Conservation (phyloP, 768 basidiomycete genomes). For the Suillus alpinus region DNA sequence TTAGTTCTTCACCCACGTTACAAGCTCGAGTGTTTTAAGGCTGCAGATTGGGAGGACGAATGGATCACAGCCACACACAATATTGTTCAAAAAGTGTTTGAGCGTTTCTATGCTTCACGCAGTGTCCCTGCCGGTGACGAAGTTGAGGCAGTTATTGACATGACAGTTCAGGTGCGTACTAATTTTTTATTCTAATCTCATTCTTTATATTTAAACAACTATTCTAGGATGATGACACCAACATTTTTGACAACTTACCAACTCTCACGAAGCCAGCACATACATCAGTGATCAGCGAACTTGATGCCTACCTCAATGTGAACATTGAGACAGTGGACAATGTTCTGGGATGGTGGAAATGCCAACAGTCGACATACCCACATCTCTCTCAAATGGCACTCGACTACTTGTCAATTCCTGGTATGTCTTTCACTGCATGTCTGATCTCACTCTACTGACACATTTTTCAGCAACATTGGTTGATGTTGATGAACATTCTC, state of each 20-base stretch:
- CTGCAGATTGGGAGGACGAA: slow-evolving; percentile 20
- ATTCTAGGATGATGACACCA: neutral
- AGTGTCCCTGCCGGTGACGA: neutral
- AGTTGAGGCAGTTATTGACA: too few relatives aligned
- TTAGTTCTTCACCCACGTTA: slow-evolving; percentile 29
- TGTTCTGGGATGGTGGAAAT: slow-evolving; percentile 25
- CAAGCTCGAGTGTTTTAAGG: slow-evolving; percentile 29
- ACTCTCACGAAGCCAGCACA: neutral
- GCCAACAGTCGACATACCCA: slow-evolving; percentile 21
- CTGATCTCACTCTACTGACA: slow-evolving; percentile 23
- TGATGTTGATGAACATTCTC: slow-evolving; percentile 15
- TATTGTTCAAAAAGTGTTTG: slow-evolving; percentile 19
- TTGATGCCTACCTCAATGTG: slow-evolving; percentile 25
- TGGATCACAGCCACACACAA: slow-evolving; percentile 24
- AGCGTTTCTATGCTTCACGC: slow-evolving; percentile 1
- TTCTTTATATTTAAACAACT: neutral
- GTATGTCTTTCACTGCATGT: slow-evolving; percentile 27
- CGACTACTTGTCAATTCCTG: neutral
- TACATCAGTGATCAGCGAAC: slow-evolving; percentile 11
- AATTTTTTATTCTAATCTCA: too few relatives aligned
- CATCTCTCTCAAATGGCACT: slow-evolving; percentile 16
- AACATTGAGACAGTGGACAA: slow-evolving; percentile 20
- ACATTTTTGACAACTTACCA: slow-evolving; percentile 3
- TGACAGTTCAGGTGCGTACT: too few relatives aligned
- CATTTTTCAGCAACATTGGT: slow-evolving; percentile 27